These are phyloP conservation scores for Liriodendron chinense DNA, from an alignment of 164 flowering plant genomes.

Conservation along the genomic window DNA sequence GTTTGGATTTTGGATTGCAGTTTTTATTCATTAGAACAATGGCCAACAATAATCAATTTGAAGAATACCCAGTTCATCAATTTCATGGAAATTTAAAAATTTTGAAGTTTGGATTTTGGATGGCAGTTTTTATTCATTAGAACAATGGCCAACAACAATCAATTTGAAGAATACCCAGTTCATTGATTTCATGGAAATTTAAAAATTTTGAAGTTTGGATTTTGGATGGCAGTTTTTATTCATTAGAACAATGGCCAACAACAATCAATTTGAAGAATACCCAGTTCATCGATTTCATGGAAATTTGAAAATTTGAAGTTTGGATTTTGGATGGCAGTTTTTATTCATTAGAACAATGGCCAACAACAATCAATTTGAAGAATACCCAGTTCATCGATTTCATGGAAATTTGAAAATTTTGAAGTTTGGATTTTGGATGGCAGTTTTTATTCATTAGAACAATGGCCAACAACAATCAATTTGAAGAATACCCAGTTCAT, in stretches of 20 bases:
- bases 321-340: neutral
- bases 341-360: too few relatives aligned
- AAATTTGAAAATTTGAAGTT: neutral
- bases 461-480: neutral
- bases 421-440: neutral
- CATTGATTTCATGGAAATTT: neutral
- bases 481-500: neutral
- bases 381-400: neutral
- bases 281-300: neutral
- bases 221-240: neutral
- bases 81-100: neutral
- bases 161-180: neutral
- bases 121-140: neutral
- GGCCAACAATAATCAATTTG: too few relatives aligned
- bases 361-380: too few relatives aligned
- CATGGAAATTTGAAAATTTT: neutral
- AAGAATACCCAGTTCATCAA: neutral
- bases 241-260: neutral
- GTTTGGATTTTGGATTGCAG: neutral
- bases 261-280: neutral
- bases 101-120: neutral
- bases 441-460: neutral
- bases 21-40: too few relatives aligned
- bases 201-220: neutral
- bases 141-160: neutral